Conservation (phyloP, 2,329 filamentous ascomycete species). For the Hymenoscyphus scutula region DNA sequence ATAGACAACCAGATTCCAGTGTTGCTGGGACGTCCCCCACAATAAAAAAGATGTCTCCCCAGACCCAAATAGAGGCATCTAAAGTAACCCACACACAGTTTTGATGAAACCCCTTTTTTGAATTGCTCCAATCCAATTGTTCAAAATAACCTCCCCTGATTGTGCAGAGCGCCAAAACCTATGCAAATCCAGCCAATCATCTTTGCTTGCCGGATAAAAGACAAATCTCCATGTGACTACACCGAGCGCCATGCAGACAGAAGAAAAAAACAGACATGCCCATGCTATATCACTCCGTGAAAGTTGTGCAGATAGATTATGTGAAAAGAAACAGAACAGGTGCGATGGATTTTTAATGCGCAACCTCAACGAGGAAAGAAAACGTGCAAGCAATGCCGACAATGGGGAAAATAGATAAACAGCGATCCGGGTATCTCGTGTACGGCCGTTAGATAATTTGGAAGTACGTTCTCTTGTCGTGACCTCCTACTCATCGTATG, state of each 20-base stretch:
- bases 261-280: conserved; percentile 15
- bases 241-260: conserved; percentile 20
- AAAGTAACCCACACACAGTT: not conserved
- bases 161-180: conserved; percentile 2
- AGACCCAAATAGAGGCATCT: not conserved
- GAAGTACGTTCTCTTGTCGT: conserved; percentile 15
- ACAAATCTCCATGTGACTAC: conserved; percentile 6
- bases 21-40: not conserved
- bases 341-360: conserved; percentile 11
- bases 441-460: conserved; percentile 27
- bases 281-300: conserved; percentile 13
- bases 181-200: conserved; percentile 1
- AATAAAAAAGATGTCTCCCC: not conserved
- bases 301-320: conserved; percentile 15
- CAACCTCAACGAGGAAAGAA: conserved; percentile 20
- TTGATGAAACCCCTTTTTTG: not conserved
- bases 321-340: conserved; percentile 8
- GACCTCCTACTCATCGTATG: conserved; percentile 8
- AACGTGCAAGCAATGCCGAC: conserved; percentile 29
- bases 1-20: not conserved
- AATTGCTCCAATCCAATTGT: not conserved
- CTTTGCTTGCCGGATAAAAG: not conserved
- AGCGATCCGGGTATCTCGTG: conserved; percentile 30
- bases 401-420: conserved; percentile 16
- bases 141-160: not conserved